Evolutionary conservation across 257 asterid species (phyloP).

Genomic region (Nicotiana tabacum): DNA sequence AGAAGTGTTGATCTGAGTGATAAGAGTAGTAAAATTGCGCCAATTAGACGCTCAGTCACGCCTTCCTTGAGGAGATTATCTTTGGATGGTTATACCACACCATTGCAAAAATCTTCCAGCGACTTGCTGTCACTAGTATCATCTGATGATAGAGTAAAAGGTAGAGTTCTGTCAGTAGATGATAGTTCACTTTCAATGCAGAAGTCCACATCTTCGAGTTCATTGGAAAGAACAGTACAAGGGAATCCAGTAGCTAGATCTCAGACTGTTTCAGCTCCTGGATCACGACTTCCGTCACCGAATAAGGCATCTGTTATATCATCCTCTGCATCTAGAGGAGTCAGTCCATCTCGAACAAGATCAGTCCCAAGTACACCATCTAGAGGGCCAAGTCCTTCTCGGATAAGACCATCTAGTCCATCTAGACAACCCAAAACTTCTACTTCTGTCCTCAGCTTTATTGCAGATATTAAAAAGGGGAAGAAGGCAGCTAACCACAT

Average conservation of each 20-base stretch:
- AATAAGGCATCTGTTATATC: constrained; percentile 23
- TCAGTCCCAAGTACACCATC: constrained; percentile 36
- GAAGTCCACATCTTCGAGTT: constrained; percentile 41
- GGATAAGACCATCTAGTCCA: constrained; percentile 72
- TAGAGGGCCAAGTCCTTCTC: constrained; percentile 72
- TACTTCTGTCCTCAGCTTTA: constrained; percentile 69
- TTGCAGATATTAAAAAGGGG: constrained; percentile 72
- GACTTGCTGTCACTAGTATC: constrained; percentile 39
- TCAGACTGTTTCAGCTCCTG: constrained; percentile 32
- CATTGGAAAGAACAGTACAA: constrained; percentile 38
- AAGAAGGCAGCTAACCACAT: constrained; percentile 57
- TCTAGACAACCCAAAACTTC: constrained; percentile 60
- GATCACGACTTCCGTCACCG: constrained; percentile 63
- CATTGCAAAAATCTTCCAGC: constrained; percentile 48
- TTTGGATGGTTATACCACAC: constrained; percentile 47
- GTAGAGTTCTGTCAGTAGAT: constrained; percentile 29
- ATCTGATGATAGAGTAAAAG: constrained; percentile 24
- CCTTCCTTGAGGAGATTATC: constrained; percentile 61
- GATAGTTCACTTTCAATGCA: constrained; percentile 35
- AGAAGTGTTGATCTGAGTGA: constrained; percentile 49
- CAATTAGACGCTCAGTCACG: constrained; percentile 27
- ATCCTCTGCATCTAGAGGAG: constrained; percentile 48
- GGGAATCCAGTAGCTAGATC: constrained; percentile 51
- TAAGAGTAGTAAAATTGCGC: constrained; percentile 33
- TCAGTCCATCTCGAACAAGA: constrained; percentile 55